Base-by-base conservation (phyloP, 2,329 filamentous ascomycete genomes). In the Fusarium beomiforme region DNA sequence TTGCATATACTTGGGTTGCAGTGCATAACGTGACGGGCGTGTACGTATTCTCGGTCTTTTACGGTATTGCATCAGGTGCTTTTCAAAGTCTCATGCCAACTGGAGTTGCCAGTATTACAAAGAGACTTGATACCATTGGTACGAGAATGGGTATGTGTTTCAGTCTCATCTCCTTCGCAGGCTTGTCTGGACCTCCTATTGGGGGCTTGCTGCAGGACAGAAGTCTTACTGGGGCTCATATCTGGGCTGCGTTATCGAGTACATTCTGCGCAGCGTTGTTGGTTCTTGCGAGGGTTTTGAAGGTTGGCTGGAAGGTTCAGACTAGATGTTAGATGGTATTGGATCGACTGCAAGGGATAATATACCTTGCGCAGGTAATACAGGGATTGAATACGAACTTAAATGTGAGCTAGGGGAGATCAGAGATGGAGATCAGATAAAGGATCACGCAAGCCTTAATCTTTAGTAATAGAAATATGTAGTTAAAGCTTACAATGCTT, bases 111-210 rank as follows among this genome's bases (percentile, higher is more conserved):
- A 81, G 80, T 44, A 81, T 84, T 13, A 83, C 82, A 0, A 77
- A 77, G 17, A 72, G 77, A 9, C 77, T 84, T 10, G 79, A 83
- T 29, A 82, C 75, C 4, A 76, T 82, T 3, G 82, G 82, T 0
- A 82, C 82, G 3, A 74, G 82, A 26, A 73, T 84, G 17, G 82
- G 82, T 12, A 84, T 84, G 82, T 80, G 78, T 2, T 84, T 84
- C 14, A 79, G 73, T 44, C 77, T 84, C 9, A 73, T 77, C 10
- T 82, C 81, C 0, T 75, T 83, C 46, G 80, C 80, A 2, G 78
- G 80, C 0, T 56, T 84, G 17, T 82, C 82, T 0, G 82, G 82
- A 0, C 80, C 81, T 6, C 82, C 82, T 1, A 77, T 83, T 23
- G 82, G 82, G 1, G 82, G 82, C 0, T 17, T 70, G 3, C 36